Percentiles rank a stretch among this genome's conserved stretches.
phyloP scores from a whole-genome alignment of 1,139 yeast species.

The Wickerhamiella pararugosa region DNA sequence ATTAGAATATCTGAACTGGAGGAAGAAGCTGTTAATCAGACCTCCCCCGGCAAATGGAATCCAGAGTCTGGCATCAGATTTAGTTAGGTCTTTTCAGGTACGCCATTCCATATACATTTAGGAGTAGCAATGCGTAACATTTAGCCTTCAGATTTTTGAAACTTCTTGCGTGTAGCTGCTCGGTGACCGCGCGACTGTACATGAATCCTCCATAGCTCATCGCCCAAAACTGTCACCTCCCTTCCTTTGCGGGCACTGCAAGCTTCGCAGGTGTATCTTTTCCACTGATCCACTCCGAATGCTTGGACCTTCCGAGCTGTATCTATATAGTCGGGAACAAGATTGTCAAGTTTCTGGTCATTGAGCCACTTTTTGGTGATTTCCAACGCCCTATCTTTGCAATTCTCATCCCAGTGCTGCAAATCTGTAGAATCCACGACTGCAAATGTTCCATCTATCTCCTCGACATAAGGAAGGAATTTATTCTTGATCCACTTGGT shows the following conservation, averaged over 20 bases:
- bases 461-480: conserved; percentile 39
- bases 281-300: conserved; percentile 38
- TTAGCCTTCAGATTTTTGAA: conserved; percentile 13
- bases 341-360: conserved; percentile 12
- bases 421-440: conserved; percentile 68
- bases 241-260: conserved; percentile 48
- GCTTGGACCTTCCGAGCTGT: conserved; percentile 23
- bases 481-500: conserved; percentile 83
- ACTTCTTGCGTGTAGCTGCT: conserved; percentile 24
- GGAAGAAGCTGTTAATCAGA: conserved; percentile 29
- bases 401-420: conserved; percentile 41
- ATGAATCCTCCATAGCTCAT: conserved; percentile 56
- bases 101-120: too few relatives aligned
- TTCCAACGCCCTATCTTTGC: conserved; percentile 37
- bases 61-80: not conserved
- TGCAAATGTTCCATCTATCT: conserved; percentile 51
- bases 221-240: conserved; percentile 56
- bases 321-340: conserved; percentile 34
- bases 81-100: not conserved
- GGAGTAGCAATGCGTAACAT: too few relatives aligned
- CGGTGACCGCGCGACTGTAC: conserved; percentile 50
- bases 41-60: not conserved
- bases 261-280: conserved; percentile 48
- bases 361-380: conserved; percentile 35
- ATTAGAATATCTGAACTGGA: conserved; percentile 35